Evolutionary conservation across 331 rosid genomes (phyloP), one percentile per base, ranked within the genome.

Genomic region (Acacia pycnantha): DNA sequence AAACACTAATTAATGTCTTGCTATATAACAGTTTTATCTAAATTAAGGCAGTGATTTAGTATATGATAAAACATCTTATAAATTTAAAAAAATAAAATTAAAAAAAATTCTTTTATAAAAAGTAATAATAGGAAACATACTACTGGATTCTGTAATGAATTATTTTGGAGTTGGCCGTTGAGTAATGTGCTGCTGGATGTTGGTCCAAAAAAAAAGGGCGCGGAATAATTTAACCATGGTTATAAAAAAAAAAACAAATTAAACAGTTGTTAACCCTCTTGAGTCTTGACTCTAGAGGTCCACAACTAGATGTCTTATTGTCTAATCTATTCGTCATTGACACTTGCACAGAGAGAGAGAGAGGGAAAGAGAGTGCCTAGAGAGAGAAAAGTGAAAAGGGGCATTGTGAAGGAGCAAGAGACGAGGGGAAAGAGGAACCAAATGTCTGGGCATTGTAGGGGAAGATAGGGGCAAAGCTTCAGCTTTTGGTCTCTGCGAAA

Each of bases 401-500:
- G n/a, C 67, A 58, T 24, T 50, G 70, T 40, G 77, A 73, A 68
- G 76, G 73, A 73, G 50, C 40, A 56, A 22, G 18, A n/a, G 58
- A 50, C 50, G 27, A 1, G 8, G 46, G 48, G 69, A 26, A n/a
- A 66, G 71, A 24, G 61, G 70, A 70, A 50, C 51, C 65, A 70
- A 6, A 31, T 82, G 92, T 88, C 92, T 80, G 86, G 85, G 29
- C 35, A 51, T 79, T 89, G 92, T 89, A 69, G 91, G 91, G 92
- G 85, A 82, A 81, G 87, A 73, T 73, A 86, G 94, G 94, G 86
- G 87, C 94, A 91, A 76, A 75, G 78, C 77, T 78, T 82, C 89
- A 82, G 91, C 88, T 79, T 91, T 86, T 84, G 91, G 94, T 90
- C 92, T 83, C 89, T 88, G 80, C 15, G 74, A 53, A 58, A 80